These are phyloP conservation scores for Passalora sequoiae DNA, from an alignment of 2,329 filamentous ascomycete species.

Conservation along the genomic window DNA sequence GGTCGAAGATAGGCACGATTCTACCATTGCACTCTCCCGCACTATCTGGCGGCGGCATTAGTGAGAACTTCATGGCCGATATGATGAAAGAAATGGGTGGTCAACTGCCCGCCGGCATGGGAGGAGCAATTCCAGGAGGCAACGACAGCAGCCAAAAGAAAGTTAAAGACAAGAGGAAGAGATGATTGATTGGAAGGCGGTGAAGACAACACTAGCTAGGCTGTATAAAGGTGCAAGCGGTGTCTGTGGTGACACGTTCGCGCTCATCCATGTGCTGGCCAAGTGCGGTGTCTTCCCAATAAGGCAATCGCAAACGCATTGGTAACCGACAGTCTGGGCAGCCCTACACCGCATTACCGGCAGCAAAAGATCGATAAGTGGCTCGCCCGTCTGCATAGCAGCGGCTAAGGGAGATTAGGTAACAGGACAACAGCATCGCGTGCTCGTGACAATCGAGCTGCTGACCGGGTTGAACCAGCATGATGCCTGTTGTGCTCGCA, in stretches of 20 bases:
- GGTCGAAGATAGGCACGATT: constrained; percentile 84
- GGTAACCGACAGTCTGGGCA: neutral
- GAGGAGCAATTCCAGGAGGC: constrained; percentile 27
- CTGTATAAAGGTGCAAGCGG: too few relatives aligned
- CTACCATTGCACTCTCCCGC: constrained; percentile 84
- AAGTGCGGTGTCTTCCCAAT: neutral
- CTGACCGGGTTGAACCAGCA: neutral
- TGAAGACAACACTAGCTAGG: neutral
- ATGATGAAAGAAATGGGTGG: constrained; percentile 87
- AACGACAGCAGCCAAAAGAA: constrained; percentile 25
- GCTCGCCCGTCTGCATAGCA: too few relatives aligned
- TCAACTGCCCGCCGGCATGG: constrained; percentile 30
- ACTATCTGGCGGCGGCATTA: constrained; percentile 86
- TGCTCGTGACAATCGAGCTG: neutral
- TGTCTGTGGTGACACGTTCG: neutral
- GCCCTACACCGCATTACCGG: neutral
- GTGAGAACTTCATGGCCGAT: constrained; percentile 89
- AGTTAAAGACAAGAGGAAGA: constrained; percentile 31
- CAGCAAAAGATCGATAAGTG: too few relatives aligned
- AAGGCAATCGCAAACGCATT: neutral
- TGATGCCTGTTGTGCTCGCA: neutral
- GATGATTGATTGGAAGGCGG: constrained; percentile 12
- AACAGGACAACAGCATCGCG: too few relatives aligned
- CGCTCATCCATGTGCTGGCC: neutral
- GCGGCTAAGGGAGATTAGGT: too few relatives aligned